A percentile compares a stretch with the other conserved stretches of the same genome.
phyloP scores from a whole-genome alignment of 148 eudicot species.

The Spergularia marina region DNA sequence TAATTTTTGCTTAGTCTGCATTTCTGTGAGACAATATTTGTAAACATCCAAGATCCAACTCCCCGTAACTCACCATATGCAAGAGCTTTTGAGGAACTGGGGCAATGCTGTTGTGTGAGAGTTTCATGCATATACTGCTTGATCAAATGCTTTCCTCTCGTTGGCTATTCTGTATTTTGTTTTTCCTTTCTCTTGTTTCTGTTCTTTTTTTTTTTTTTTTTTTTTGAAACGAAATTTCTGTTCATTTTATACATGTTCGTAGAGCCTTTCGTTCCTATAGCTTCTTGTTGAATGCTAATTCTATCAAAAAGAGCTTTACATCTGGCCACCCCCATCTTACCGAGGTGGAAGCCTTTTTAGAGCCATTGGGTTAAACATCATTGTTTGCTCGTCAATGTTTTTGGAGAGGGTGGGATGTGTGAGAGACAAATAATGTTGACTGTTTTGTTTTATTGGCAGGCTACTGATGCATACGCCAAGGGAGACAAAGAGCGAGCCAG shows the following conservation, averaged over 20 bases:
- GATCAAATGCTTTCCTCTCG: neutral
- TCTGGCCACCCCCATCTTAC: neutral
- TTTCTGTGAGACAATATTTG: neutral
- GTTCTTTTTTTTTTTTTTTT: neutral
- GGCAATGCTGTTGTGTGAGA: no score
- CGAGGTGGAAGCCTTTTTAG: neutral
- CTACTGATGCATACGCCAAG: slow-evolving; percentile 53
- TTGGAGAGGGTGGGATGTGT: neutral
- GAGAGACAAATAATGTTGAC: neutral
- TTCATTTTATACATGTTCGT: neutral
- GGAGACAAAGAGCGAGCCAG: slow-evolving; percentile 50
- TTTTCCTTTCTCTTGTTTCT: neutral
- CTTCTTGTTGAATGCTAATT: neutral
- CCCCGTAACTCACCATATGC: no score
- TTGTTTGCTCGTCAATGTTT: neutral
- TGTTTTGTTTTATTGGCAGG: slow-evolving; percentile 40
- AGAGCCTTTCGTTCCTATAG: neutral
- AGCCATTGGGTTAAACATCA: neutral
- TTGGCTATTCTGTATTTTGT: neutral
- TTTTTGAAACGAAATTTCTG: no score
- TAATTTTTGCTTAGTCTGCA: neutral
- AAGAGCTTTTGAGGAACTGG: no score
- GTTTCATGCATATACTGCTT: neutral
- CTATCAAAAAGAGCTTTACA: neutral
- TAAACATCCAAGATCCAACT: no score